A percentile compares a stretch with the other conserved stretches of the same genome.
Conservation (phyloP, 345 rosid species). For the Acer yangbiense region DNA sequence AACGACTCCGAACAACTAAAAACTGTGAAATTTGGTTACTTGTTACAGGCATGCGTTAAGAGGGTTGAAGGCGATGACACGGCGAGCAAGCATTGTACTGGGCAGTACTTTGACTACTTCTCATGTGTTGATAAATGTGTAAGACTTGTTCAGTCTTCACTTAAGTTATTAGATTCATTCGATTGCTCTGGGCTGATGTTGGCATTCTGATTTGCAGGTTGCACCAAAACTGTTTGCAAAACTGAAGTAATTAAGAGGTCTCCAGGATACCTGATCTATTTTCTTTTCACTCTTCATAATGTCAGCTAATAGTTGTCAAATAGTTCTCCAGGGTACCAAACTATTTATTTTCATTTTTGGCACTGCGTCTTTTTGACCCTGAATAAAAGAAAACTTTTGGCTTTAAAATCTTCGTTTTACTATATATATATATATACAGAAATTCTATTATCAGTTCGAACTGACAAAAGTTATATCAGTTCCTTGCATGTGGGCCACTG, state of each 20-base stretch:
- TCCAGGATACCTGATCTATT: background rate
- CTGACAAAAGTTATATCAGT: too few species aligned
- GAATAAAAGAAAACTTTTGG: constrained; percentile 6
- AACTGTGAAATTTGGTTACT: background rate
- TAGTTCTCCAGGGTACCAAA: background rate
- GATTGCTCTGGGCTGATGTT: background rate
- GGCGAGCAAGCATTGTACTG: constrained; percentile 37
- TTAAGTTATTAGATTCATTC: background rate
- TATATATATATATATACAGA: background rate
- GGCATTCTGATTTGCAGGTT: constrained; percentile 35
- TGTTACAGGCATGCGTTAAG: constrained; percentile 38
- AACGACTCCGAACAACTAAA: background rate
- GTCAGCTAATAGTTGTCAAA: constrained; percentile 9
- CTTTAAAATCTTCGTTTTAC: too few species aligned
- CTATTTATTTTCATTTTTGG: background rate
- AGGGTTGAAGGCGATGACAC: constrained; percentile 32
- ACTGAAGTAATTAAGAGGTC: constrained; percentile 30
- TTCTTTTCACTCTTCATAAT: constrained; percentile 1
- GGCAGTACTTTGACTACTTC: constrained; percentile 44
- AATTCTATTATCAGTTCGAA: too few species aligned
- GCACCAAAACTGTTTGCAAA: constrained; percentile 39
- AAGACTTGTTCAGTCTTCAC: background rate
- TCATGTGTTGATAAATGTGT: constrained; percentile 37
- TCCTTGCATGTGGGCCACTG: too few species aligned
- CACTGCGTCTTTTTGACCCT: background rate